Base-by-base conservation (phyloP, 805 yeast species). In the Metschnikowia amazonensis region DNA sequence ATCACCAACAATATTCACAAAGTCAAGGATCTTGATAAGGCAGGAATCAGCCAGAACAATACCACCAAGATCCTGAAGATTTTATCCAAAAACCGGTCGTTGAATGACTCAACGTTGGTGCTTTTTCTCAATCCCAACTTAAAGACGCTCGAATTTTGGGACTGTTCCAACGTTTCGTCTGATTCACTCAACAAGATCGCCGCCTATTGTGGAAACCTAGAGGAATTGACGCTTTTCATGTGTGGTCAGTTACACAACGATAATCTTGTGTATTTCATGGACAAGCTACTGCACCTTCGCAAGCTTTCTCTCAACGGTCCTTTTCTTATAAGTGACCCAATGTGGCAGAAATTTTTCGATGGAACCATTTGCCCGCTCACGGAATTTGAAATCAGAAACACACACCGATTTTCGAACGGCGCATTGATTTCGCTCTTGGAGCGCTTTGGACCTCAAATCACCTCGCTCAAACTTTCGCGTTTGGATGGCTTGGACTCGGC, bases 221-320 rank as follows among this genome's bases (percentile, higher is more conserved):
- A 77, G 52, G 63, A 72, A 1, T 62, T 94, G 36, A 83, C 83
- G 0, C 67, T 94, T 36, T 80, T 81, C 47, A 92, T 90, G 97
- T 92, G 98, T 70, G 99, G 99, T 4, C 90, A 86, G 55, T 67
- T 94, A 33, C 89, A 85, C 55, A 86, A 86, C 60, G 89, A 84
- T 51, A 84, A 85, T 46, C 62, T 94, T 47, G 60, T 70, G 14
- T 85, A 88, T 59, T 79, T 77, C 49, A 75, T 79, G 4, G 67
- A 79, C 8, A 82, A 86, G 50, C 68, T 92, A 34, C 66, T 67
- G 0, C 64, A 76, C 25, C 68, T 94, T 38, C 69, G 63, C 13
- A 70, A 77, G 11, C 46, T 92, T 6, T 68, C 76, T n/a, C 66
- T 94, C 30, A 90, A 92, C 63, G 99, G 99, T 0, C 89, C 97